Evolutionary conservation across 2,329 filamentous ascomycete genomes (phyloP), one percentile per base, ranked within the genome.

Genomic region (Ophiocordyceps camponoti-floridani): DNA sequence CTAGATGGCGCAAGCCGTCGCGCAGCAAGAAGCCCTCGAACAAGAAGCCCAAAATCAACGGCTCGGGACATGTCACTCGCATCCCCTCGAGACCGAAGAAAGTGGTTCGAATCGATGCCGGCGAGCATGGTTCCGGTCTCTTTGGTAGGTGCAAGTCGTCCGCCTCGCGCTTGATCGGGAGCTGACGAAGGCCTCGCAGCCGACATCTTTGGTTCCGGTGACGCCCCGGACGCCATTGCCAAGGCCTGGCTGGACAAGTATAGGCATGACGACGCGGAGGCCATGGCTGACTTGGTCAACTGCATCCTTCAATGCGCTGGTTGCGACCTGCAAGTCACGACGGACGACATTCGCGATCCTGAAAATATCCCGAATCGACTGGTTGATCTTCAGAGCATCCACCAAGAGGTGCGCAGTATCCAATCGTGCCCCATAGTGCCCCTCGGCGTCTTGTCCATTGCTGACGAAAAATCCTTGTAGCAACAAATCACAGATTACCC

Each of bases 401-500:
- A 88, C 57, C 82, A 91, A 60, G 77, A 83, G 58, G 82, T 85
- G 60, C 55, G 72, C 61, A 18, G 11, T 11, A 1, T n/a, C n/a
- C n/a, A n/a, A n/a, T n/a, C n/a, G n/a, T n/a, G n/a, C n/a, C n/a
- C n/a, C n/a, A n/a, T n/a, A n/a, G 2, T 19, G 10, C 5, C 18
- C 4, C 9, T n/a, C n/a, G 16, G 8, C 13, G 8, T 37, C 7
- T n/a, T 5, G 6, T 2, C 4, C 40, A 11, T 2, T 31, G 43
- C 58, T 67, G 48, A 67, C 51, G 28, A n/a, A n/a, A n/a, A n/a
- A n/a, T n/a, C 9, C 28, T 16, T 11, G 42, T 48, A 80, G 68
- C 74, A 82, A 70, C 77, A 83, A 58, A 81, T 89, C 43, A 82
- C 83, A 30, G 91, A 96, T 43, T 98, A 98, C 56, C 91, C 91